Base-by-base conservation (phyloP, 2,329 filamentous ascomycete genomes). In the Penicillium sp. region DNA sequence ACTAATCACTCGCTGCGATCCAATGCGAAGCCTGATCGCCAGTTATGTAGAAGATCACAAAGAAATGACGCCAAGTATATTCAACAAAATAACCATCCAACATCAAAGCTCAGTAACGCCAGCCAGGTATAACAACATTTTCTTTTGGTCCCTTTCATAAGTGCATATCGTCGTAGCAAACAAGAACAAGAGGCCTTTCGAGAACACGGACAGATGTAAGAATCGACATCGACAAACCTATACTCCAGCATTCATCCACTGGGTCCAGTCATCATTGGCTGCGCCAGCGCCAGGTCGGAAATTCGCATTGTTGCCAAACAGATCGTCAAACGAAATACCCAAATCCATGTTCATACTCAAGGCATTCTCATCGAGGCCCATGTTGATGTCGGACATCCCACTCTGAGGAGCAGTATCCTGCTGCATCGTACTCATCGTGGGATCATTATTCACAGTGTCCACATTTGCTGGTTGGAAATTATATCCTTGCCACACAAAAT, bases 401-500 rank as follows among this genome's bases (percentile, higher is more conserved):
- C 67, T 68, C 0, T 61, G 55, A 38, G 62, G 60, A 2, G 70
- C 55, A 12, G 66, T 55, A 8, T 68, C 65, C 49, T 68, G 67
- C 25, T 70, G 67, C 17, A 65, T 56, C 1, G 67, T 51, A 20
- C 35, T 39, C n/a, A 63, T 47, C 1, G 51, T 41, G n/a, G 49
- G 17, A 3, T 52, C 37, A 28, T 41, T 52, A 22, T 68, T 63
- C 25, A 68, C 64, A 4, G 57, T 28, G 5, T 58, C 37, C 14
- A 60, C 42, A 12, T 64, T 64, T 35, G 62, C 67, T 4, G 69
- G 67, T 47, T 73, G 72, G 62, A 73, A 72, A 42, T 73, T 75
- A 56, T 77, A 76, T 5, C 72, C 73, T 59, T 77, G 76, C 75
- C 75, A 78, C 39, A 75, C 63, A 57, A 77, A 78, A 48, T 76